These are phyloP conservation scores for Musa schizocarpa DNA, from an alignment of 176 grass and related monocot genomes.

Conservation along the genomic window DNA sequence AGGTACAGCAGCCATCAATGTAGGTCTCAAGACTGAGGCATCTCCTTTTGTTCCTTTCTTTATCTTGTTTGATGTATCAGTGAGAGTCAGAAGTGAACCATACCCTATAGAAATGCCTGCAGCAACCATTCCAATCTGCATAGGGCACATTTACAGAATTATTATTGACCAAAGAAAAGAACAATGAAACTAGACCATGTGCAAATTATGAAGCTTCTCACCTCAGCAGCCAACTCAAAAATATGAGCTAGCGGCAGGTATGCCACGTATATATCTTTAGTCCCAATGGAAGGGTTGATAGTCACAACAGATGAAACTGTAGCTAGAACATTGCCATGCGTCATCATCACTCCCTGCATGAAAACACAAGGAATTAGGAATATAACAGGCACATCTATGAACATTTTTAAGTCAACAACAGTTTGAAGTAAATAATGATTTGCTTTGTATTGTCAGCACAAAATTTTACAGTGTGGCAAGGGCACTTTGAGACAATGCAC, in stretches of 20 bases:
- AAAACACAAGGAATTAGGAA: neutral
- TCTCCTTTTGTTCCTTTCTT: conserved; percentile 85
- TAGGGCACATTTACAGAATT: conserved; percentile 12
- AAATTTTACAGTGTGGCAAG: neutral
- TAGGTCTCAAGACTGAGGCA: conserved; percentile 64
- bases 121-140: conserved; percentile 64
- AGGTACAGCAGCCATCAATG: conserved; percentile 85
- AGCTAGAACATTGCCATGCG: conserved; percentile 71
- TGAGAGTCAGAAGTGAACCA: conserved; percentile 79
- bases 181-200: neutral
- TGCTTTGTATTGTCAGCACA: too few relatives aligned
- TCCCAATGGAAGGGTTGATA: conserved; percentile 60
- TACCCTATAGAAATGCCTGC: conserved; percentile 76
- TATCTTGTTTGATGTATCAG: conserved; percentile 91
- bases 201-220: neutral
- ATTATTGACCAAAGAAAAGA: neutral
- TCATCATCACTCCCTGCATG: conserved; percentile 90
- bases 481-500: neutral
- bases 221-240: conserved; percentile 95
- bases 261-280: conserved; percentile 82
- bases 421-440: too few relatives aligned
- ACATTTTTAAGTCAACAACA: too few relatives aligned
- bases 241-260: conserved; percentile 93
- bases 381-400: too few relatives aligned
- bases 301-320: conserved; percentile 77